Evolutionary conservation across 768 basidiomycete species (phyloP), one percentile per base, ranked within the genome.

Genomic region (Candolleomyces eurysporus): DNA sequence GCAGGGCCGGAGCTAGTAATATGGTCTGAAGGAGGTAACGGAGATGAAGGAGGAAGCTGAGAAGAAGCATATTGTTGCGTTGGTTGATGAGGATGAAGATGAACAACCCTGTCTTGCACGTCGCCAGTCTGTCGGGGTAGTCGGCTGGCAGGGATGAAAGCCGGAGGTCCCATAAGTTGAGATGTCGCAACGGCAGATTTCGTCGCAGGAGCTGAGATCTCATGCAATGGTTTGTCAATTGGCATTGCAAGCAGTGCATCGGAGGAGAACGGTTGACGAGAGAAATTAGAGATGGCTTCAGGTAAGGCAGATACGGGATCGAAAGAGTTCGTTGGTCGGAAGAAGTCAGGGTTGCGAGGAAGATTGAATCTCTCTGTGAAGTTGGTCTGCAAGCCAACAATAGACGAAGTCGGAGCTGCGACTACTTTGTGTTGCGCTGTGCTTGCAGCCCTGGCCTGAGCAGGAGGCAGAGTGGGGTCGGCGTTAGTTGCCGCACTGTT

Each of bases 381-480:
- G 36, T 36, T 36, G 36, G 36, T 11, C 36, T 36, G 36, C 8
- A 36, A 36, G 36, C 36, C 11, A 36, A 11, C 6, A 6, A 11
- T 36, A 36, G 36, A 36, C 36, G 36, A 36, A 36, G 36, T 36
- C 11, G 36, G 36, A 36, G 6, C 11, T 36, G 11, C 36, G 36
- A 36, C 36, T 36, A 36, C 17, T 46, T 46, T 46, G 45, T 17
- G 17, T 39, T 16, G 56, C 4, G 9, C 19, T 22, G 42, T 19
- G 11, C 17, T 43, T 26, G 11, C 21, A 22, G 45, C 11, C 11
- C 42, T 22, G 32, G 11, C 10, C n/a, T 6, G 62, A n/a, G 40
- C 49, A 54, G 65, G 65, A 7, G 64, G 58, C 8, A 60, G 60
- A 2, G 62, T 60, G 36, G 1, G 11, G 30, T 55, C 32, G 26